Percentiles rank a stretch among this genome's conserved stretches.
Evolutionary conservation across 306 rosid genomes (phyloP).

Genomic region (Fagus sylvatica): DNA sequence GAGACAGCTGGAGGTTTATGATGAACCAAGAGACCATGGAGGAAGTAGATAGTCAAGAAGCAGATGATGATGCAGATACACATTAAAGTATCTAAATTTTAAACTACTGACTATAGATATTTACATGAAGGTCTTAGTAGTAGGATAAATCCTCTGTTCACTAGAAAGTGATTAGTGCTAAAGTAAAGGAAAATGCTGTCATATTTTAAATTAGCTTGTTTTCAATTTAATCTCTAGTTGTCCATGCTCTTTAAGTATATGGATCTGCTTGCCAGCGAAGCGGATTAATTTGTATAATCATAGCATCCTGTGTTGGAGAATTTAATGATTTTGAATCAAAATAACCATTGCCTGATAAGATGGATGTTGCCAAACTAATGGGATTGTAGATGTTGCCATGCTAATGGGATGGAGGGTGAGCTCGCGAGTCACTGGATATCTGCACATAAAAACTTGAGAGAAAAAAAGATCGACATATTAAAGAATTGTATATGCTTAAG

Average conservation of each 20-base stretch:
- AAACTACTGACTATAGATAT: constrained; percentile 34
- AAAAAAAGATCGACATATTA: too few relatives aligned
- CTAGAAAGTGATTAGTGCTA: constrained; percentile 27
- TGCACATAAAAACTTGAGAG: too few relatives aligned
- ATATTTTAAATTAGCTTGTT: background rate
- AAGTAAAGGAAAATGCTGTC: constrained; percentile 23
- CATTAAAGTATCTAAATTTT: constrained; percentile 28
- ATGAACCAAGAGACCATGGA: constrained; percentile 51
- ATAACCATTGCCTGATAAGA: too few relatives aligned
- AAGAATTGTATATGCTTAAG: too few relatives aligned
- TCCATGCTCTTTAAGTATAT: background rate
- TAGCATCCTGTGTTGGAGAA: too few relatives aligned
- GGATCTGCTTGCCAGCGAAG: background rate
- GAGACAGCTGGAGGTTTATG: constrained; percentile 90
- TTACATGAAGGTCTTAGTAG: constrained; percentile 35
- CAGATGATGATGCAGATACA: constrained; percentile 37
- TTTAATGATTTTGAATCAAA: too few relatives aligned
- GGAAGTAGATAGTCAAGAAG: constrained; percentile 39
- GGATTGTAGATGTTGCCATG: too few relatives aligned
- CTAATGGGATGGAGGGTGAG: too few relatives aligned
- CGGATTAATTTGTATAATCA: too few relatives aligned
- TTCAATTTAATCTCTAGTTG: background rate
- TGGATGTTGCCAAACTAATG: too few relatives aligned
- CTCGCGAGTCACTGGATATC: too few relatives aligned
- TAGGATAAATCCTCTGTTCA: constrained; percentile 49